Percentiles rank a stretch among this genome's conserved stretches.
Conservation (phyloP, 2,329 filamentous ascomycete genomes). For the Aureobasidium zeae region DNA sequence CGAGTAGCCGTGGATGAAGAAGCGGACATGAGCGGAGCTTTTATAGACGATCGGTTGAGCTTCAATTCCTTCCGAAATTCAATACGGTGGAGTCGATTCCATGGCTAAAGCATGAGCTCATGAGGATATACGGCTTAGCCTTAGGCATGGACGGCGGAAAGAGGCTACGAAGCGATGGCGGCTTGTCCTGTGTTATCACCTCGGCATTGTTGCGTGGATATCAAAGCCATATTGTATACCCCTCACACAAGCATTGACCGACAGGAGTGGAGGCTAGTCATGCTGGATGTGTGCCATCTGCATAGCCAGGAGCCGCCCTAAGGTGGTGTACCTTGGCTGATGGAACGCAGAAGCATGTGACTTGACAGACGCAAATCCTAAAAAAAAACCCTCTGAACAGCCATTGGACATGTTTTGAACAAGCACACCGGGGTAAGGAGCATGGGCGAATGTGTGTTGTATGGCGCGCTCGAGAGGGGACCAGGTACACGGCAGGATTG, state of each 20-base stretch:
- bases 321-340: too few species aligned
- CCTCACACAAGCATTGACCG: constrained; percentile 6
- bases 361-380: background rate
- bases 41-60: background rate
- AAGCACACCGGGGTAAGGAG: too few species aligned
- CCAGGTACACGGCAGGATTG: too few species aligned
- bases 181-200: background rate
- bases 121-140: background rate
- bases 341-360: background rate
- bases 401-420: background rate
- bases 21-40: too few species aligned
- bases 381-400: too few species aligned
- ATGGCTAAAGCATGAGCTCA: constrained; percentile 4
- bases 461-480: too few species aligned
- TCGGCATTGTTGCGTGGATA: background rate
- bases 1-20: too few species aligned
- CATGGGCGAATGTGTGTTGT: too few species aligned
- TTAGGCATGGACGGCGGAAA: too few species aligned
- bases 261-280: background rate
- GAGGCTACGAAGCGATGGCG: background rate
- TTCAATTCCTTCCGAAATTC: too few species aligned
- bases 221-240: constrained; percentile 8
- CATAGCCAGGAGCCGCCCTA: background rate
- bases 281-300: background rate
- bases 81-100: too few species aligned